Conservation (phyloP, 208 protist genomes). For the Trypanosoma vivax region DNA sequence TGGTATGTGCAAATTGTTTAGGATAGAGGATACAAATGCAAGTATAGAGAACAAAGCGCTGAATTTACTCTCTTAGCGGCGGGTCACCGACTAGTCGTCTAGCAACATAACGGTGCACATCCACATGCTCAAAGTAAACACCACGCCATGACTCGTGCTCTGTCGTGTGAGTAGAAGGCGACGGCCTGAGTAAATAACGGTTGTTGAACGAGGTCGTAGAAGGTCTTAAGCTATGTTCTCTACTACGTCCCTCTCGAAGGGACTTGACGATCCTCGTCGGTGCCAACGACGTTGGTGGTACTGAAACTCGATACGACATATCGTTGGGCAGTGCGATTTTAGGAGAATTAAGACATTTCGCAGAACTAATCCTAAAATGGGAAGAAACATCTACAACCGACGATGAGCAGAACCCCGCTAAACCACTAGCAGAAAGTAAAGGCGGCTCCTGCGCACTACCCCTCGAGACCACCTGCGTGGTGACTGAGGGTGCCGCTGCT, state of each 20-base stretch:
- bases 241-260: constrained; percentile 1
- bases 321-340: constrained; percentile 28
- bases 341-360: constrained; percentile 30
- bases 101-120: constrained; percentile 76
- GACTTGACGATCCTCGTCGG: neutral
- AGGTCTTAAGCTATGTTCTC: constrained; percentile 1
- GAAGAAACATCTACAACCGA: too few species aligned
- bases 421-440: too few species aligned
- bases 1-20: too few species aligned
- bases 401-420: too few species aligned
- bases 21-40: too few species aligned
- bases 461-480: too few species aligned
- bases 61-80: constrained; percentile 37
- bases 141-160: constrained; percentile 41
- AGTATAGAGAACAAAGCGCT: neutral
- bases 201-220: constrained; percentile 30
- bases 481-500: neutral
- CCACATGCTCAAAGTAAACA: constrained; percentile 60
- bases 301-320: constrained; percentile 22
- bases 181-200: constrained; percentile 43
- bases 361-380: too few species aligned
- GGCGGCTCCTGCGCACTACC: too few species aligned
- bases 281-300: constrained; percentile 12
- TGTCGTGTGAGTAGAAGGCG: constrained; percentile 24
- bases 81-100: constrained; percentile 57